Conservation (phyloP, 129 eudicot species). For the Daucus carota region DNA sequence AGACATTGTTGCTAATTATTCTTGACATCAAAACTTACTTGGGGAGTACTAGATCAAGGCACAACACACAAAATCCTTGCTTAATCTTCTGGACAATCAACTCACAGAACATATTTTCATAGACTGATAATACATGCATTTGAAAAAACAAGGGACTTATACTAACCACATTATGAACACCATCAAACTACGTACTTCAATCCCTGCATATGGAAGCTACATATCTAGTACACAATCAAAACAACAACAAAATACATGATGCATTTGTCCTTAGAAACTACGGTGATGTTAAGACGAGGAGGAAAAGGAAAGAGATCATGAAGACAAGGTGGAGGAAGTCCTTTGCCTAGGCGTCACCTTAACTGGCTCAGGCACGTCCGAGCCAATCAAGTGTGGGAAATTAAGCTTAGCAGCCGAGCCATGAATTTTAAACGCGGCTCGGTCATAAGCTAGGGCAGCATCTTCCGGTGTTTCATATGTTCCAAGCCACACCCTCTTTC, state of each 20-base stretch:
- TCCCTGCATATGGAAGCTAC: neutral
- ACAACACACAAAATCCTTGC: too few species aligned
- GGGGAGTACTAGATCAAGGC: too few species aligned
- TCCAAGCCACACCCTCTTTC: constrained; percentile 42
- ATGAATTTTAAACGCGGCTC: constrained; percentile 37
- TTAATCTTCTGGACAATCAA: neutral
- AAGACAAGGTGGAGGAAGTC: neutral
- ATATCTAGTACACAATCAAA: neutral
- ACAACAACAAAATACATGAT: neutral
- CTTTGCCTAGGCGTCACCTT: constrained; percentile 28
- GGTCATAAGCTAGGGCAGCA: constrained; percentile 50
- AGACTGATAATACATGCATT: neutral
- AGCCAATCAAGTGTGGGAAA: constrained; percentile 38
- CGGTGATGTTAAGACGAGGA: neutral
- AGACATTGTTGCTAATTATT: too few species aligned
- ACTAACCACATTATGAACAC: neutral
- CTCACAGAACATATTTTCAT: neutral
- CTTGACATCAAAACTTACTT: too few species aligned
- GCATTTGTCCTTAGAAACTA: neutral
- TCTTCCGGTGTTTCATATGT: constrained; percentile 44
- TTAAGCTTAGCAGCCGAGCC: constrained; percentile 36
- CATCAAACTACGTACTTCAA: neutral
- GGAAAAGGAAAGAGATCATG: constrained; percentile 10
- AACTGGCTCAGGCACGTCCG: constrained; percentile 28
- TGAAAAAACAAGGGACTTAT: neutral